A percentile compares a stretch with the other conserved stretches of the same genome.
These are phyloP conservation scores for Cutaneotrichosporon cutaneum DNA, from an alignment of 1,284 basidiomycete species.

Conservation along the genomic window DNA sequence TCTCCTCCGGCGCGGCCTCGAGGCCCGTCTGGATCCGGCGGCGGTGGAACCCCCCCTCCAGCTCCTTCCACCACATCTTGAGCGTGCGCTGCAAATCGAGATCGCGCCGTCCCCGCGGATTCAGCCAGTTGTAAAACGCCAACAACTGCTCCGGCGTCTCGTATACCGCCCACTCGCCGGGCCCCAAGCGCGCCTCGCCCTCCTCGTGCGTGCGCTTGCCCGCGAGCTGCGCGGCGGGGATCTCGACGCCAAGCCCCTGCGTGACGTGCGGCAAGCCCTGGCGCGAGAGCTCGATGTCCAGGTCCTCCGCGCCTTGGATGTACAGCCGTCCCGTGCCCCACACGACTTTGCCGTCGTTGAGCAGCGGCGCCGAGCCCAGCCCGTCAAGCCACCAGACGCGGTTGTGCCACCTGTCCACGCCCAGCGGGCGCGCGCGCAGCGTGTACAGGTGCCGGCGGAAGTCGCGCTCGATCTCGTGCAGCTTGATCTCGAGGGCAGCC, in stretches of 20 bases:
- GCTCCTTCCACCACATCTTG: constrained; percentile 79
- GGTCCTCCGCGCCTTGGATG: constrained; percentile 79
- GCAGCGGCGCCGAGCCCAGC: constrained; percentile 74
- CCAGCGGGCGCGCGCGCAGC: constrained; percentile 80
- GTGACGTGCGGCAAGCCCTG: constrained; percentile 53
- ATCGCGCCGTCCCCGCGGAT: constrained; percentile 85
- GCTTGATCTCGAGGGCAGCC: constrained; percentile 69
- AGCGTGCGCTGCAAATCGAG: constrained; percentile 74
- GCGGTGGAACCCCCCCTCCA: constrained; percentile 68
- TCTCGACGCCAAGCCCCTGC: constrained; percentile 53
- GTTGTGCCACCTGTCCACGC: constrained; percentile 89
- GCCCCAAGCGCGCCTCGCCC: constrained; percentile 65
- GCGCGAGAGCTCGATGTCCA: constrained; percentile 64
- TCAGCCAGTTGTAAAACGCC: constrained; percentile 82
- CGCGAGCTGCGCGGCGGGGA: constrained; percentile 54
- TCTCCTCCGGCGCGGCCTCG: constrained; percentile 22
- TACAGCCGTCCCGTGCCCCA: constrained; percentile 88
- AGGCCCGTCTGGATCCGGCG: constrained; percentile 36
- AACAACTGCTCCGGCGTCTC: constrained; percentile 82
- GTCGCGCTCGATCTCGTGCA: constrained; percentile 87
- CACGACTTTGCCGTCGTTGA: constrained; percentile 63
- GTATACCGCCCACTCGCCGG: constrained; percentile 86
- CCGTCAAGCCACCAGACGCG: constrained; percentile 99
- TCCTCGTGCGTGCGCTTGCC: constrained; percentile 68
- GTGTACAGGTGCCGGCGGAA: constrained; percentile 82